phyloP scores from a whole-genome alignment of 1,284 basidiomycete genomes.

The Ganoderma sinense region DNA sequence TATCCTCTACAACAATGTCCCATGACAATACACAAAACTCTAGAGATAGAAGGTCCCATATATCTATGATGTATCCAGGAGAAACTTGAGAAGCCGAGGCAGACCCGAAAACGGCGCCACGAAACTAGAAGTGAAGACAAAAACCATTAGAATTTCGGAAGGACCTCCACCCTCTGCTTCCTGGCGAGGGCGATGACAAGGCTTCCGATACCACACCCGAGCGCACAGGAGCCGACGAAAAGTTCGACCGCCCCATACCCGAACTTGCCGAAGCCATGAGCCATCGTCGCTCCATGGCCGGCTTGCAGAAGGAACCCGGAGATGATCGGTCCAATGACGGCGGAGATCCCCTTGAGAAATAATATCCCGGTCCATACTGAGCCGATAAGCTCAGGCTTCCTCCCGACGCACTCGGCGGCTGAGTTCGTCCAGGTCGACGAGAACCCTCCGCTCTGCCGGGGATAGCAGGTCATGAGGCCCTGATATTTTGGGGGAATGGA shows the following conservation, averaged over 20 bases:
- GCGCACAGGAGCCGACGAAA: constrained; percentile 37
- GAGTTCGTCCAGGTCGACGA: constrained; percentile 35
- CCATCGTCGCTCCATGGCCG: constrained; percentile 25
- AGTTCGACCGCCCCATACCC: constrained; percentile 38
- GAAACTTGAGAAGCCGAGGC: neutral
- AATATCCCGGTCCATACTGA: constrained; percentile 32
- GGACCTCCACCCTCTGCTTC: constrained; percentile 4
- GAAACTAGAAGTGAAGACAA: neutral
- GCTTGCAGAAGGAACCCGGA: constrained; percentile 35
- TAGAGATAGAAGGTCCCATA: neutral
- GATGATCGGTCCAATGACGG: constrained; percentile 36
- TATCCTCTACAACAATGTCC: constrained; percentile 3
- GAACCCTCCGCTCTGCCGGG: constrained; percentile 27
- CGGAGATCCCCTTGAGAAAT: constrained; percentile 35
- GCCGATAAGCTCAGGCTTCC: constrained; percentile 33
- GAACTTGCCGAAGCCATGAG: constrained; percentile 30
- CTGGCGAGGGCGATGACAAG: constrained; percentile 29
- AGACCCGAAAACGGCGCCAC: neutral
- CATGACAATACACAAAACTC: neutral
- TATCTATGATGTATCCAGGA: neutral
- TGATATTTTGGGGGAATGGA: neutral
- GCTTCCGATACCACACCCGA: constrained; percentile 31
- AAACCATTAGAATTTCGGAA: neutral
- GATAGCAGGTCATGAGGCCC: neutral
- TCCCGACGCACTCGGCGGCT: constrained; percentile 36